Conservation (phyloP, 345 rosid genomes). For the Acer saccharum region DNA sequence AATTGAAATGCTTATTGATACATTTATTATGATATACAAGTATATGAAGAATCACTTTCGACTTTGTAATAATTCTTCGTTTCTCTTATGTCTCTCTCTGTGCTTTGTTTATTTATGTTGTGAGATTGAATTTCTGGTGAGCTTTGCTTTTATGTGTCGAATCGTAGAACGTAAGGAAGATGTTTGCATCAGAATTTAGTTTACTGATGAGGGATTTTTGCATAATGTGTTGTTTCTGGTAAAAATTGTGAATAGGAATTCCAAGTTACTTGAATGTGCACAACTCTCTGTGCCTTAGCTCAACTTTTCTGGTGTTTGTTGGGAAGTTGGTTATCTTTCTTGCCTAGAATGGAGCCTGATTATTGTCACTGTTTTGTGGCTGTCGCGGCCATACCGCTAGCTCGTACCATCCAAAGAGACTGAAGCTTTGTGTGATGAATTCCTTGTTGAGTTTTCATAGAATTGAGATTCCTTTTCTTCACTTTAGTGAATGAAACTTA, state of each 20-base stretch:
- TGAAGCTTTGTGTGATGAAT: too few species aligned
- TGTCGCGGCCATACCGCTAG: too few species aligned
- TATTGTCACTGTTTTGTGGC: too few species aligned
- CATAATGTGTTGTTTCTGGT: not conserved
- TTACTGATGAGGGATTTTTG: too few species aligned
- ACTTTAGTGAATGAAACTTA: too few species aligned
- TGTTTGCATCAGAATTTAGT: not conserved
- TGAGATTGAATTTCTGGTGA: not conserved
- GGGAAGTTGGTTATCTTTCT: too few species aligned
- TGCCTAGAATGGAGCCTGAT: too few species aligned
- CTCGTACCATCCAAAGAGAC: too few species aligned
- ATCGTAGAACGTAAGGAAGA: not conserved
- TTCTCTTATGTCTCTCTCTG: not conserved
- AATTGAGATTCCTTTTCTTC: too few species aligned
- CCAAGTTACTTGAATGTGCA: not conserved
- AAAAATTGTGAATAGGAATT: not conserved
- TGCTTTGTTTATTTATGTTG: not conserved
- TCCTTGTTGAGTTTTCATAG: too few species aligned
- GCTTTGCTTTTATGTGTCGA: not conserved
- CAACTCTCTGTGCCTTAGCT: too few species aligned
- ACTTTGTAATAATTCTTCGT: constrained; percentile 26
- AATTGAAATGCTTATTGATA: constrained; percentile 37
- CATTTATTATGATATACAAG: constrained; percentile 36
- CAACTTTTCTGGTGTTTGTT: too few species aligned
- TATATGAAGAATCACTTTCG: constrained; percentile 28